A percentile compares a stretch with the other conserved stretches of the same genome.
These are phyloP conservation scores for Climacium dendroides DNA, from an alignment of 225 moss, liverwort and hornwort genomes.

Conservation along the genomic window DNA sequence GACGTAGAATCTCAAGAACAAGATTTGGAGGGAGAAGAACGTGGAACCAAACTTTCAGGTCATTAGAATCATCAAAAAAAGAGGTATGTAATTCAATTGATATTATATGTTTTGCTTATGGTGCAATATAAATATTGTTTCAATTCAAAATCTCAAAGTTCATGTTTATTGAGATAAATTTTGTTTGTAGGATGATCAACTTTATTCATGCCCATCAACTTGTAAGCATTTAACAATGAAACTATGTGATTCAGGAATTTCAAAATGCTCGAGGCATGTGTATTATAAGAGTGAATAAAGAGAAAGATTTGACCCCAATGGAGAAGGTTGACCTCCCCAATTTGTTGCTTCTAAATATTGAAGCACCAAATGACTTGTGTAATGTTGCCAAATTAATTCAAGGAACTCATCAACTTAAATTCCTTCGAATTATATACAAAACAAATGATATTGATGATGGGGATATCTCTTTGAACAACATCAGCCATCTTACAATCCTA, in stretches of 20 bases:
- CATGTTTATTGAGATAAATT: neutral
- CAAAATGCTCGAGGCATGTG: neutral
- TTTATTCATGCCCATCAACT: no score
- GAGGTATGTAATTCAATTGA: neutral
- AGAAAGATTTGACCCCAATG: neutral
- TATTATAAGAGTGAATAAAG: no score
- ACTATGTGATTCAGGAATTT: neutral
- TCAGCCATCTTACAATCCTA: fast-evolving
- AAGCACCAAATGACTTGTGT: neutral
- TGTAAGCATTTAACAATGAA: neutral
- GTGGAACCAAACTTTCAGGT: neutral
- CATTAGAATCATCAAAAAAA: neutral
- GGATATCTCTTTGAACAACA: fast-evolving
- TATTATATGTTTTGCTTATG: neutral
- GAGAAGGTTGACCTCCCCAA: neutral
- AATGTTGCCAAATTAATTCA: neutral
- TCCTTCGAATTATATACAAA: neutral
- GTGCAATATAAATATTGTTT: neutral
- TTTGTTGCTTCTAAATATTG: neutral
- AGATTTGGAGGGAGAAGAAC: neutral
- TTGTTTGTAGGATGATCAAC: neutral
- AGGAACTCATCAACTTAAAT: neutral
- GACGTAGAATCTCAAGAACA: neutral
- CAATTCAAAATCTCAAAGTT: neutral
- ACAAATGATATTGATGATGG: neutral